Conservation (phyloP, 192 early-diverging fungal genomes). For the Backusella sp. region DNA sequence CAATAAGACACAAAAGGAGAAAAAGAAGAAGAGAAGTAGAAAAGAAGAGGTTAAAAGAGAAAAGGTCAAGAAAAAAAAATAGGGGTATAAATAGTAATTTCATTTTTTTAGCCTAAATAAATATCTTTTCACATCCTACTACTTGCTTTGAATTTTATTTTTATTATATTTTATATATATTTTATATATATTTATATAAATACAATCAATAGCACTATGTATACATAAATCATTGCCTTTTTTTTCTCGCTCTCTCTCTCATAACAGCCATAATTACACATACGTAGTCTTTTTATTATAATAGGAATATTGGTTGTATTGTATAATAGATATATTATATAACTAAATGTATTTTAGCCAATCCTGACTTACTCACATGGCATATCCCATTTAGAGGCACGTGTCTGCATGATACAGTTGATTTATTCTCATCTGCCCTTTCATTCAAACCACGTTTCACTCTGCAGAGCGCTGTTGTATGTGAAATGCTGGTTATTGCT, state of each 20-base stretch:
- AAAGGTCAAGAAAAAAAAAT: not conserved
- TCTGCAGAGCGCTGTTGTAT: not conserved
- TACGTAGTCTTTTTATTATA: not conserved
- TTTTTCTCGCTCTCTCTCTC: not conserved
- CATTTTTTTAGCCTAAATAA: not conserved
- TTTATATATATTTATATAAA: not conserved
- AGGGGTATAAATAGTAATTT: not conserved
- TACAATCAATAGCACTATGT: not conserved
- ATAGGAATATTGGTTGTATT: not conserved
- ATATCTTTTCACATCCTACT: not conserved
- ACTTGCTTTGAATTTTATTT: not conserved
- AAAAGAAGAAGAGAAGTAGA: not conserved
- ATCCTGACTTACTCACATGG: slow-evolving; percentile 4
- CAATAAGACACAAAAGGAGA: not conserved
- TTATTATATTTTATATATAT: not conserved
- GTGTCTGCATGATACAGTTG: slow-evolving; percentile 2
- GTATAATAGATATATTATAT: not conserved
- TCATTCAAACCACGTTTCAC: not conserved
- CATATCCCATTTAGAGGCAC: slow-evolving; percentile 3
- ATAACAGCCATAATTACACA: not conserved
- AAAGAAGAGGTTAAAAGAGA: not conserved
- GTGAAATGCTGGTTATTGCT: not conserved
- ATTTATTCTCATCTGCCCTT: slow-evolving; percentile 4
- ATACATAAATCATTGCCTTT: not conserved
- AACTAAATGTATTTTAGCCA: not conserved